Conservation (phyloP, 192 early-diverging fungal genomes). For the Entomortierella beljakovae region DNA sequence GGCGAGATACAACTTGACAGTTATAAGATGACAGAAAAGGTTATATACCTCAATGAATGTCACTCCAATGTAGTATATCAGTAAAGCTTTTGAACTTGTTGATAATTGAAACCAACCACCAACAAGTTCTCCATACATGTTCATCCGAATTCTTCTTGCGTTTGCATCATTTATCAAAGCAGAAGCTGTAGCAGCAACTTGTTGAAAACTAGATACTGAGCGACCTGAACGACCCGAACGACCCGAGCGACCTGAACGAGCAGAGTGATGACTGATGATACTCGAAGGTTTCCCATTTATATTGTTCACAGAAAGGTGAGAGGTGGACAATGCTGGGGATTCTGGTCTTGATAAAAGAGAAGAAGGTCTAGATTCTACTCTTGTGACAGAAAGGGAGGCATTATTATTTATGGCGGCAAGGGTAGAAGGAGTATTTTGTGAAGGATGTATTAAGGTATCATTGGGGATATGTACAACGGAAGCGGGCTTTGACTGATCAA, state of each 20-base stretch:
- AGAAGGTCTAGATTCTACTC: background rate
- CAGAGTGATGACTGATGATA: conserved; percentile 21
- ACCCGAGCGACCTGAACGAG: no score
- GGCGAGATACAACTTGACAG: background rate
- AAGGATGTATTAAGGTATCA: background rate
- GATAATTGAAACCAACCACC: conserved; percentile 34
- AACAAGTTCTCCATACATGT: conserved; percentile 26
- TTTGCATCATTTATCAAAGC: conserved; percentile 22
- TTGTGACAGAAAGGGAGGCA: background rate
- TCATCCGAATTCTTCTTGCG: conserved; percentile 18
- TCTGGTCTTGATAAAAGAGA: background rate
- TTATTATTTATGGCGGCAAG: background rate
- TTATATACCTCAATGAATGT: conserved; percentile 33
- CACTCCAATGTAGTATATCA: conserved; percentile 28
- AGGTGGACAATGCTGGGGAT: conserved; percentile 9
- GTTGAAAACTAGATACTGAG: conserved; percentile 21
- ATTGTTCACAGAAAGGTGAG: conserved; percentile 18
- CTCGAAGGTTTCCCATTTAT: conserved; percentile 13
- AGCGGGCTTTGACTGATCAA: background rate
- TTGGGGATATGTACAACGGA: background rate
- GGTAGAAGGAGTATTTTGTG: background rate
- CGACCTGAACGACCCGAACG: no score
- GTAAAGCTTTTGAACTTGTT: conserved; percentile 31
- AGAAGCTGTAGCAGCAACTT: conserved; percentile 17
- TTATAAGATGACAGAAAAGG: background rate